Percentiles rank a stretch among this genome's conserved stretches.
These are phyloP conservation scores for Candida maris DNA, from an alignment of 805 yeast genomes.

Conservation along the genomic window DNA sequence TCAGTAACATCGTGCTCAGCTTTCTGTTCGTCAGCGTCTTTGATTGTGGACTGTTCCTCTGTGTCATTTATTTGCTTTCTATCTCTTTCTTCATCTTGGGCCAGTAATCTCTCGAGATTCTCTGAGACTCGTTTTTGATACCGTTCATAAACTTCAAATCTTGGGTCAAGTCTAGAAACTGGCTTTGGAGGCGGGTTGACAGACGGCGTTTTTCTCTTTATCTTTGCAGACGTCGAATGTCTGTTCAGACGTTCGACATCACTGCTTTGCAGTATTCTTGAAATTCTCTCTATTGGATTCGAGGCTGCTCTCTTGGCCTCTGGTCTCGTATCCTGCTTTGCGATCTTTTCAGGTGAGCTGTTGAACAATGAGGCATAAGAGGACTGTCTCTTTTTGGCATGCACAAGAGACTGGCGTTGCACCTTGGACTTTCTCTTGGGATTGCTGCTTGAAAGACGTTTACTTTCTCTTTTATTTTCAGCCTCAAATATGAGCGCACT, in stretches of 20 bases:
- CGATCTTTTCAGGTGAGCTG: constrained; percentile 6
- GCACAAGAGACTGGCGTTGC: constrained; percentile 17
- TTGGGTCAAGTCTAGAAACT: constrained; percentile 53
- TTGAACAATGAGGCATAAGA: constrained; percentile 19
- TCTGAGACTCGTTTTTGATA: constrained; percentile 40
- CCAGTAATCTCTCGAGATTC: constrained; percentile 36
- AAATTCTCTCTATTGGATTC: constrained; percentile 31
- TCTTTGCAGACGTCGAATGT: constrained; percentile 41
- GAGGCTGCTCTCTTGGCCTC: constrained; percentile 29
- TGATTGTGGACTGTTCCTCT: too few relatives aligned
- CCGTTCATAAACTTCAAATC: constrained; percentile 48
- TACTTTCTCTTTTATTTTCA: constrained; percentile 11
- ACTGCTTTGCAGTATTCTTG: constrained; percentile 40
- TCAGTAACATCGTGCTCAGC: constrained; percentile 42
- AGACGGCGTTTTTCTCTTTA: constrained; percentile 24
- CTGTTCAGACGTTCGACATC: constrained; percentile 43
- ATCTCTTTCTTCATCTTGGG: constrained; percentile 28
- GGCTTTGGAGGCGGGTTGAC: constrained; percentile 48
- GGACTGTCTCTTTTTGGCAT: constrained; percentile 20
- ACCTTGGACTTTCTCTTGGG: constrained; percentile 8
- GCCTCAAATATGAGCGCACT: constrained; percentile 42
- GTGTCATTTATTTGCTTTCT: constrained; percentile 14
- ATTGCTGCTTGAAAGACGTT: constrained; percentile 11
- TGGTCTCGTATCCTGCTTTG: constrained; percentile 27
- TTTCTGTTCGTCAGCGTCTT: too few relatives aligned